phyloP scores from a whole-genome alignment of 1,284 basidiomycete genomes.

The Pseudozyma thailandica region DNA sequence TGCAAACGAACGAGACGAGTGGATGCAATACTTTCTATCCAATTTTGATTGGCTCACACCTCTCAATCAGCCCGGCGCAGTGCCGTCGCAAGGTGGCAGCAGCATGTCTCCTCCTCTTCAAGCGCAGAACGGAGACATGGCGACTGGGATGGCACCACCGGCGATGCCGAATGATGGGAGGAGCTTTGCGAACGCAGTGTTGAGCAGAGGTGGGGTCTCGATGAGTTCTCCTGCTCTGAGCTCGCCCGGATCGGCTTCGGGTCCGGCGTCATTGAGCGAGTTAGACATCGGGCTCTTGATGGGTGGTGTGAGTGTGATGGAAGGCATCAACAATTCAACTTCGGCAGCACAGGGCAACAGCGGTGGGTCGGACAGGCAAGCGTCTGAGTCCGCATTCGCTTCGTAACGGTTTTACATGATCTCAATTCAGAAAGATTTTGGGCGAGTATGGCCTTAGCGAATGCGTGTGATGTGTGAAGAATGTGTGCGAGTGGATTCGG shows the following conservation, averaged over 20 bases:
- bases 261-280: slow-evolving; percentile 41
- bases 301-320: slow-evolving; percentile 46
- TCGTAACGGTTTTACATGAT: neutral
- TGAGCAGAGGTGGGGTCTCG: slow-evolving; percentile 1
- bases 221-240: slow-evolving; percentile 25
- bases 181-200: neutral
- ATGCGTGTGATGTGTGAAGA: too few species aligned
- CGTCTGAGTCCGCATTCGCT: neutral
- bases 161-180: slow-evolving; percentile 3
- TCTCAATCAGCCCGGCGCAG: slow-evolving; percentile 13
- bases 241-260: slow-evolving; percentile 30
- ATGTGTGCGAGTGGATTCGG: neutral
- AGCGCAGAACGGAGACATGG: neutral
- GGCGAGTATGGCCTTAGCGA: too few species aligned
- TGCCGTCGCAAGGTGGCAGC: slow-evolving; percentile 11
- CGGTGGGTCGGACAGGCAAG: neutral
- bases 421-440: too few species aligned
- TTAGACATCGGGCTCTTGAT: slow-evolving; percentile 43
- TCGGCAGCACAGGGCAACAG: neutral
- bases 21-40: slow-evolving; percentile 50
- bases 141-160: neutral
- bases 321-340: slow-evolving; percentile 21
- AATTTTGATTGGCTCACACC: slow-evolving; percentile 48
- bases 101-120: slow-evolving; percentile 7
- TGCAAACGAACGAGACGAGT: slow-evolving; percentile 41